phyloP scores from a whole-genome alignment of 2,329 filamentous ascomycete genomes.

The Trichoderma simmonsii region DNA sequence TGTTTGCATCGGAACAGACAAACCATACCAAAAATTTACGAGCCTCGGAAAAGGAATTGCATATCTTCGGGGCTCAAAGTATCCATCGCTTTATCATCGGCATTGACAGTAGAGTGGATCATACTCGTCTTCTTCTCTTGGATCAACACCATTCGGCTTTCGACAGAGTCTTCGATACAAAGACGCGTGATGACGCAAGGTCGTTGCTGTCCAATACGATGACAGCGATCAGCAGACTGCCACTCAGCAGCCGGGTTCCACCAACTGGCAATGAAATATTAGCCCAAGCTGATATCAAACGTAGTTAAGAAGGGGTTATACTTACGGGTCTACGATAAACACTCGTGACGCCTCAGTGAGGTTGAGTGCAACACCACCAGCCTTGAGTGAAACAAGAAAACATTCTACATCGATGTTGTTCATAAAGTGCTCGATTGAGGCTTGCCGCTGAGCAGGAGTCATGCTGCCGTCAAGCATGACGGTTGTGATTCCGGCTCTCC shows the following conservation, averaged over 20 bases:
- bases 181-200: slow-evolving; percentile 92
- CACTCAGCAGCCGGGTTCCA: slow-evolving; percentile 99
- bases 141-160: slow-evolving; percentile 89
- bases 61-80: slow-evolving; percentile 87
- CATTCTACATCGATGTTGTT: slow-evolving; percentile 90
- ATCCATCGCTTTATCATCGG: slow-evolving; percentile 85
- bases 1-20: neutral
- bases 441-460: slow-evolving; percentile 89
- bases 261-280: slow-evolving; percentile 57
- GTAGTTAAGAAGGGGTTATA: neutral
- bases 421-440: slow-evolving; percentile 96
- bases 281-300: slow-evolving; percentile 1
- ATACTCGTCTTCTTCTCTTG: slow-evolving; percentile 99
- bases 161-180: slow-evolving; percentile 95
- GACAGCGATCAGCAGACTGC: slow-evolving; percentile 92
- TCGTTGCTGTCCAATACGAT: slow-evolving; percentile 91
- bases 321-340: slow-evolving; percentile 93
- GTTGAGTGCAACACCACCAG: slow-evolving; percentile 92
- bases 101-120: slow-evolving; percentile 96
- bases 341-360: slow-evolving; percentile 91
- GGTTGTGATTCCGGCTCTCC: slow-evolving; percentile 94
- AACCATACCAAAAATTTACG: slow-evolving; percentile 24
- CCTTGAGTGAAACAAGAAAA: slow-evolving; percentile 93
- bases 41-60: slow-evolving; percentile 90
- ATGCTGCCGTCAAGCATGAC: slow-evolving; percentile 98